Percentiles rank a stretch among this genome's conserved stretches.
These are phyloP conservation scores for Cryptosporidium muris DNA, from an alignment of 169 alveolate species.

Conservation along the genomic window DNA sequence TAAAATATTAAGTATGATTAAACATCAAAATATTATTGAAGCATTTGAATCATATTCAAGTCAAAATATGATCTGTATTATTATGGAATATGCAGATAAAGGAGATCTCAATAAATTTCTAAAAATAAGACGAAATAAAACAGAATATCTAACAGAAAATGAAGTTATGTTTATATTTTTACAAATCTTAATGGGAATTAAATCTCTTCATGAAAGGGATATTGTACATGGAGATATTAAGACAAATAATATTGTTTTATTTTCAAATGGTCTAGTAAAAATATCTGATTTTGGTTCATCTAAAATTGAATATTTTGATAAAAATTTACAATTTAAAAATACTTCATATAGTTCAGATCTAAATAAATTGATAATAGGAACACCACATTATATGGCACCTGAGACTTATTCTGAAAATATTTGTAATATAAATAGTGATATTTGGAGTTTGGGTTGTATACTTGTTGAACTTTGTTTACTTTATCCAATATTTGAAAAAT, in stretches of 20 bases:
- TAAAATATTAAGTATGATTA: constrained; percentile 42
- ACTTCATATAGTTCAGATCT: not conserved
- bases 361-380: constrained; percentile 5
- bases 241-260: constrained; percentile 31
- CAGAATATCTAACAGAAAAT: constrained; percentile 47
- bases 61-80: constrained; percentile 31
- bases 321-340: not conserved
- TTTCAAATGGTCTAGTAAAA: constrained; percentile 53
- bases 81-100: constrained; percentile 63
- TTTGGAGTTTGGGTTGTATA: constrained; percentile 67
- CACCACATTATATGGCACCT: constrained; percentile 53
- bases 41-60: constrained; percentile 39
- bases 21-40: constrained; percentile 24
- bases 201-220: constrained; percentile 71
- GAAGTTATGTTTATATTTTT: constrained; percentile 47
- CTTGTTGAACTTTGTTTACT: constrained; percentile 37
- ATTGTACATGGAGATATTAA: constrained; percentile 73
- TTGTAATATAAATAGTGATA: constrained; percentile 22
- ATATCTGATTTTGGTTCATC: constrained; percentile 64
- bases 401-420: constrained; percentile 33
- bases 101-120: constrained; percentile 48
- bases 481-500: constrained; percentile 24
- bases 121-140: constrained; percentile 11
- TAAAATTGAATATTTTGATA: constrained; percentile 3
- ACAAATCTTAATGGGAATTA: constrained; percentile 57